These are phyloP conservation scores for Glycine tomentella DNA, from an alignment of 306 rosid genomes.

Conservation along the genomic window DNA sequence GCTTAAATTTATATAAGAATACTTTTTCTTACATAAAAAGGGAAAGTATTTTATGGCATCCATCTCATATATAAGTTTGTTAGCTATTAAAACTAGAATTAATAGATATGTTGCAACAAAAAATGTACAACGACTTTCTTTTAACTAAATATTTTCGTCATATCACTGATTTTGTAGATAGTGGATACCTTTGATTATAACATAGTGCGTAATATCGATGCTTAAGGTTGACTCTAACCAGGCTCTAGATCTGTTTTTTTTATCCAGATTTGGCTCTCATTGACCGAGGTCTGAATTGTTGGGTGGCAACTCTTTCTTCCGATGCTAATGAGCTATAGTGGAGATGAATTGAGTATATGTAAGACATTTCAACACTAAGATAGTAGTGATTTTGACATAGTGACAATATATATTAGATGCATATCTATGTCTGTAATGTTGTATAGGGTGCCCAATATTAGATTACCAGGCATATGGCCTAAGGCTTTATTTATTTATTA, in stretches of 20 bases:
- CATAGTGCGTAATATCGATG: neutral
- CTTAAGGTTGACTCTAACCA: neutral
- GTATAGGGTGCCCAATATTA: too few relatives aligned
- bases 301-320: neutral
- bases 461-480: too few relatives aligned
- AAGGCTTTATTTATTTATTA: too few relatives aligned
- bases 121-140: slow-evolving; percentile 6
- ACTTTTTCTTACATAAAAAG: neutral
- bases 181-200: neutral
- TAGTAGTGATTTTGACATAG: neutral
- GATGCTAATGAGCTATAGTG: neutral
- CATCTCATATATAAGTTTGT: neutral
- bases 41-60: slow-evolving; percentile 28
- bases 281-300: neutral
- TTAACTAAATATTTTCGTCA: neutral
- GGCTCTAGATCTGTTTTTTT: neutral
- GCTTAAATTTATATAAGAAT: neutral
- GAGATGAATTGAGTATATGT: neutral
- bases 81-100: slow-evolving; percentile 17
- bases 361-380: neutral
- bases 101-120: slow-evolving; percentile 10
- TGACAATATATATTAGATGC: neutral
- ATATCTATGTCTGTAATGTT: too few relatives aligned
- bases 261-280: neutral
- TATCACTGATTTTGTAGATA: neutral